These are phyloP conservation scores for Davidsoniella eucalypti DNA, from an alignment of 2,329 filamentous ascomycete genomes.

Conservation along the genomic window DNA sequence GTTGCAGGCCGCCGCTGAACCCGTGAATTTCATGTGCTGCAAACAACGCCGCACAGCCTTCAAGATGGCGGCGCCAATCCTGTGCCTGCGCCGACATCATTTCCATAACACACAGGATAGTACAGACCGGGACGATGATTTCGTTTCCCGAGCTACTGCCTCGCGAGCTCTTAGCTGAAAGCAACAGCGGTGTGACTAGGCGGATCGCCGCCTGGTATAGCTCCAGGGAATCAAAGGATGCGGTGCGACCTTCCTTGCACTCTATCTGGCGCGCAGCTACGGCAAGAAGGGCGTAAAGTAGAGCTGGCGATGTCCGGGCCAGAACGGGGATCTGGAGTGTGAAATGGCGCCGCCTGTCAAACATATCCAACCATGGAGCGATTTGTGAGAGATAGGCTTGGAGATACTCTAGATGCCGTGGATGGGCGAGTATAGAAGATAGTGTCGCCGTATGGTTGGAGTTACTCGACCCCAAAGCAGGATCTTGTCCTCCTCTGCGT, in stretches of 20 bases:
- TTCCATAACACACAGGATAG: conserved; percentile 25
- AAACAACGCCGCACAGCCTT: conserved; percentile 40
- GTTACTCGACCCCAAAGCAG: too few relatives aligned
- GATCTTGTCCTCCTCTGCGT: too few relatives aligned
- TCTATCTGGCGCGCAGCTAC: conserved; percentile 38
- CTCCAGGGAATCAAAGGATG: conserved; percentile 34
- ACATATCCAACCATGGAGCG: conserved; percentile 42
- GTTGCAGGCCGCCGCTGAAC: background rate
- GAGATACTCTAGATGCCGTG: conserved; percentile 21
- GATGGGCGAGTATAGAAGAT: too few relatives aligned
- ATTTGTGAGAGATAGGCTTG: conserved; percentile 36
- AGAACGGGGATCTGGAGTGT: conserved; percentile 34
- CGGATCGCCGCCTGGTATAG: conserved; percentile 39
- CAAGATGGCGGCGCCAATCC: conserved; percentile 39
- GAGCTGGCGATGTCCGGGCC: conserved; percentile 28
- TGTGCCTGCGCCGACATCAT: conserved; percentile 26
- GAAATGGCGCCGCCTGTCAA: conserved; percentile 36
- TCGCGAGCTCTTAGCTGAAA: conserved; percentile 15
- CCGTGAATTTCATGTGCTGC: conserved; percentile 13
- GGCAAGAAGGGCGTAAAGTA: conserved; percentile 35
- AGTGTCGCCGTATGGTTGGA: too few relatives aligned
- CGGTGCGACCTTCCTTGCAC: conserved; percentile 27
- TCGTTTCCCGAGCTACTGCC: conserved; percentile 14
- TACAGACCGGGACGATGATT: conserved; percentile 23
- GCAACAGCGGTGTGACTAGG: conserved; percentile 21